phyloP scores from a whole-genome alignment of 2,329 filamentous ascomycete species.

The Penicillium sp. region DNA sequence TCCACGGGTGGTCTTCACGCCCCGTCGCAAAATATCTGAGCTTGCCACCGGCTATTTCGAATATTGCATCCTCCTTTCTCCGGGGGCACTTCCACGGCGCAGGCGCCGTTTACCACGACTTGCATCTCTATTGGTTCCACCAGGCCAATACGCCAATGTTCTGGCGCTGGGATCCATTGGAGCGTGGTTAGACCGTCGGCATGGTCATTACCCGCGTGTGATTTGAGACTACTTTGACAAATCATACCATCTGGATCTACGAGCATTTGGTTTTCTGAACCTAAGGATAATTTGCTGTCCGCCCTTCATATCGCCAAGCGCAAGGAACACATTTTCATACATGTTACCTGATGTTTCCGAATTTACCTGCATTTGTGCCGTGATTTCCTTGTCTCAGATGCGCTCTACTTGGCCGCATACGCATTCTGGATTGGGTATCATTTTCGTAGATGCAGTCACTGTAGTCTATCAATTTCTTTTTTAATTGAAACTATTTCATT shows the following conservation, averaged over 20 bases:
- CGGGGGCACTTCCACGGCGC: constrained; percentile 11
- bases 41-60: not conserved
- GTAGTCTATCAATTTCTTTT: not conserved
- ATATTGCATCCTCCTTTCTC: constrained; percentile 6
- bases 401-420: not conserved
- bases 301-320: not conserved
- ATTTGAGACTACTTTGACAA: not conserved
- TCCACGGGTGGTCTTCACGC: constrained; percentile 27
- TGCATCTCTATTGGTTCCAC: not conserved
- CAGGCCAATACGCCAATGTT: not conserved
- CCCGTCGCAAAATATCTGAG: constrained; percentile 10
- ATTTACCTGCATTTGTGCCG: not conserved
- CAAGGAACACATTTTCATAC: constrained; percentile 2
- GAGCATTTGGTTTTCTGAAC: not conserved
- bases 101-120: constrained; percentile 14
- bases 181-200: not conserved
- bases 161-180: not conserved
- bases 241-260: not conserved
- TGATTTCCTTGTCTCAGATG: not conserved
- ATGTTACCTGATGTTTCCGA: not conserved
- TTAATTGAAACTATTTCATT: not conserved
- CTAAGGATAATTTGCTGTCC: not conserved
- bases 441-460: not conserved
- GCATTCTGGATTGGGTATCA: not conserved
- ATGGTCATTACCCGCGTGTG: not conserved